Conservation (phyloP, 2,329 filamentous ascomycete genomes). For the Didymella arachidicola region DNA sequence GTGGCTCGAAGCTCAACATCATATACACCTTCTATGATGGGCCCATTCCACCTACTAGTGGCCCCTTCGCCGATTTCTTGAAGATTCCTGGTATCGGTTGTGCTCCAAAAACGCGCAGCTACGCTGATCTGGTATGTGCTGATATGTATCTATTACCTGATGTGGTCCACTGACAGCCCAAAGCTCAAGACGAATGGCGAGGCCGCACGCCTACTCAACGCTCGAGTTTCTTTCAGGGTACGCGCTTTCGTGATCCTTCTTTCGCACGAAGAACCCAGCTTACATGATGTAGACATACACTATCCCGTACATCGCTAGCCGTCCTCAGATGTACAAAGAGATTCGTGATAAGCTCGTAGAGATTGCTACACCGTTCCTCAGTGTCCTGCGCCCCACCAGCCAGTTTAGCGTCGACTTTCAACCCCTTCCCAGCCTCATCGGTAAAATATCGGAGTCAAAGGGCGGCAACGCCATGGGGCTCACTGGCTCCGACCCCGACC, state of each 20-base stretch:
- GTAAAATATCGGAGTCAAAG: constrained; percentile 26
- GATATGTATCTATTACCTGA: background rate
- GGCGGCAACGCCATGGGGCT: constrained; percentile 40
- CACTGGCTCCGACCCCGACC: constrained; percentile 29
- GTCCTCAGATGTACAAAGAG: constrained; percentile 46
- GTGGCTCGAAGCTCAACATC: constrained; percentile 18
- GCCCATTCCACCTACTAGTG: constrained; percentile 40
- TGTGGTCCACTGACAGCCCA: background rate
- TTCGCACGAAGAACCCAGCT: constrained; percentile 1
- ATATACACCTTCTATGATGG: constrained; percentile 37
- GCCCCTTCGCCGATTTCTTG: constrained; percentile 46
- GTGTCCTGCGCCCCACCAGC: constrained; percentile 18
- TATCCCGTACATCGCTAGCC: constrained; percentile 34
- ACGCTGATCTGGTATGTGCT: constrained; percentile 42
- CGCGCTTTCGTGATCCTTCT: background rate
- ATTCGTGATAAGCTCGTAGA: constrained; percentile 43
- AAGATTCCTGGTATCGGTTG: constrained; percentile 36
- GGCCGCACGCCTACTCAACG: background rate
- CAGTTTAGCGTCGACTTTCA: constrained; percentile 39
- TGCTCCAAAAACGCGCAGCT: constrained; percentile 38
- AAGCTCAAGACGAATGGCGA: constrained; percentile 10
- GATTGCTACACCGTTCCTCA: constrained; percentile 37
- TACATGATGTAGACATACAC: constrained; percentile 33
- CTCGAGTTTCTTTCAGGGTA: constrained; percentile 9
- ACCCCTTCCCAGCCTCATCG: constrained; percentile 32